A percentile compares a stretch with the other conserved stretches of the same genome.
These are phyloP conservation scores for Chytridium lagenaria DNA, from an alignment of 371 early-diverging fungal species.

Conservation along the genomic window DNA sequence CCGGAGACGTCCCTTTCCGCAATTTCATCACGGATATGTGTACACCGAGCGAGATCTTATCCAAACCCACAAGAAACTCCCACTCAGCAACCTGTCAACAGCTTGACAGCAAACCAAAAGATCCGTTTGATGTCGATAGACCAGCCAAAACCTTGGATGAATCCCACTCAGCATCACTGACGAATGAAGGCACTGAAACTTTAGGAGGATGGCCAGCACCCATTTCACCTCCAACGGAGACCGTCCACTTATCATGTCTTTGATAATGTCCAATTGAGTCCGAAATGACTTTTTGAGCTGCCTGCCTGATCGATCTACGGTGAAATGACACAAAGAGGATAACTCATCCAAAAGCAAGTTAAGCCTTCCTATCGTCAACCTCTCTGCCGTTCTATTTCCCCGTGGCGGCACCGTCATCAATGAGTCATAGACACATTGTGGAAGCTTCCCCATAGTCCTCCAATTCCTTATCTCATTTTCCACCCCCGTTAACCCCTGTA, in stretches of 20 bases:
- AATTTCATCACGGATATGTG: slow-evolving; percentile 28
- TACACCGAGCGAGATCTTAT: slow-evolving; percentile 3
- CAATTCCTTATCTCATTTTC: background rate
- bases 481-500: background rate
- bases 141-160: slow-evolving; percentile 27
- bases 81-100: slow-evolving; percentile 13
- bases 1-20: slow-evolving; percentile 29
- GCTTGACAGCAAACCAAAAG: slow-evolving; percentile 21
- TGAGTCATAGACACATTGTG: slow-evolving; percentile 1
- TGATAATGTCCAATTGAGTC: background rate
- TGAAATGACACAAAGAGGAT: slow-evolving; percentile 1
- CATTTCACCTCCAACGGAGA: background rate
- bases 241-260: background rate
- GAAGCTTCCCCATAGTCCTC: background rate
- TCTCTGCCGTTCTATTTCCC: background rate
- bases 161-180: slow-evolving; percentile 4
- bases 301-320: background rate
- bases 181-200: background rate
- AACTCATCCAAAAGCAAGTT: background rate
- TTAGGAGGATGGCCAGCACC: slow-evolving; percentile 19
- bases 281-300: background rate
- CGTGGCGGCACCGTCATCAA: background rate
- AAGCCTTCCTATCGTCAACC: background rate
- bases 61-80: background rate
- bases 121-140: slow-evolving; percentile 18